Percentiles rank a stretch among this genome's conserved stretches.
Evolutionary conservation across 2,329 filamentous ascomycete genomes (phyloP).

Genomic region (Ophiostoma fasciatum): DNA sequence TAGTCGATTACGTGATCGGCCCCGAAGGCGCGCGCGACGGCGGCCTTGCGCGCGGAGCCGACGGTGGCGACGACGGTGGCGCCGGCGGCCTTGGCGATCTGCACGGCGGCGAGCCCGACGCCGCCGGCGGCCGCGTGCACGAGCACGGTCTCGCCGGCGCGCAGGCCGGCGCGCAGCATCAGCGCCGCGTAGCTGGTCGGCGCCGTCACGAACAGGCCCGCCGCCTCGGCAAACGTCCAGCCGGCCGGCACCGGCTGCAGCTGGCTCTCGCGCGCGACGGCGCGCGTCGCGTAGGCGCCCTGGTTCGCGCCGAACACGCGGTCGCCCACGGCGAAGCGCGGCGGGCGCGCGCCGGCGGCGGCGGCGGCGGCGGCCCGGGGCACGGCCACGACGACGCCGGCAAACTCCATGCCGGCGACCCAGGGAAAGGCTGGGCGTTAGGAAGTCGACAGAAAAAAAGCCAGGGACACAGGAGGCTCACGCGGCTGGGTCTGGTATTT

Average conservation of each 20-base stretch:
- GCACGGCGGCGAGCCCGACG: conserved; percentile 80
- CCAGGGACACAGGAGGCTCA: conserved; percentile 17
- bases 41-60: conserved; percentile 62
- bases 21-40: conserved; percentile 65
- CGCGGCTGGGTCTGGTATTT: conserved; percentile 88
- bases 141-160: conserved; percentile 71
- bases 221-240: conserved; percentile 74
- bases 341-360: conserved; percentile 16
- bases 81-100: conserved; percentile 83
- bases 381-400: conserved; percentile 58
- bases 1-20: conserved; percentile 79
- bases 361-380: conserved; percentile 28
- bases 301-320: conserved; percentile 77
- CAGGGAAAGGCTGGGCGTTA: conserved; percentile 53
- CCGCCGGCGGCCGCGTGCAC: conserved; percentile 88
- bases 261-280: conserved; percentile 49
- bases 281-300: conserved; percentile 70
- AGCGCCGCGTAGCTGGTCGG: conserved; percentile 80
- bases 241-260: conserved; percentile 62
- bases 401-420: conserved; percentile 77
- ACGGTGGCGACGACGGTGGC: conserved; percentile 90
- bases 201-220: conserved; percentile 81
- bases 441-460: background rate
- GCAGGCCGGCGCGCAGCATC: conserved; percentile 61
- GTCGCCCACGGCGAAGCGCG: conserved; percentile 57